Conservation (phyloP, 2,329 filamentous ascomycete species). For the Juglanconis oblonga region DNA sequence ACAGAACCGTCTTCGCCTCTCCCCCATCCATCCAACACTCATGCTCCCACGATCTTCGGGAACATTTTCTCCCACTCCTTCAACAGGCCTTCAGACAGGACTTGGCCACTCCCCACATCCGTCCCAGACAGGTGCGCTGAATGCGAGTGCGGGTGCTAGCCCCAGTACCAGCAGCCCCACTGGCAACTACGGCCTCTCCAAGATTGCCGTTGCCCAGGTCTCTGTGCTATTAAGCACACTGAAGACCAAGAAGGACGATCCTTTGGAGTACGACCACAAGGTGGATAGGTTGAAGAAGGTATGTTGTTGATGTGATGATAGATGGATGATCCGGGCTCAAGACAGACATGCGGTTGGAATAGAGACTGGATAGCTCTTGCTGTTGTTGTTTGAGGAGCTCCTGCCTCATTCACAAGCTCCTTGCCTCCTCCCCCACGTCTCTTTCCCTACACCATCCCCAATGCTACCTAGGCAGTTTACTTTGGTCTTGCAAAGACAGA, state of each 20-base stretch:
- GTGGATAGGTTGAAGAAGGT: constrained; percentile 91
- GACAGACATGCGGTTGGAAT: background rate
- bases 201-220: constrained; percentile 93
- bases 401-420: background rate
- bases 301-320: constrained; percentile 29
- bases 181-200: constrained; percentile 69
- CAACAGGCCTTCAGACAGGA: constrained; percentile 56
- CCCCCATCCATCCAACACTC: constrained; percentile 29
- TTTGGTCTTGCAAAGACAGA: no score
- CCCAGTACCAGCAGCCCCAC: constrained; percentile 62
- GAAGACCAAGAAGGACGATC: constrained; percentile 85
- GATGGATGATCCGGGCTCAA: background rate
- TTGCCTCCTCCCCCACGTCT: background rate
- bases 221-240: constrained; percentile 91
- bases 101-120: constrained; percentile 54
- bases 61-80: constrained; percentile 63
- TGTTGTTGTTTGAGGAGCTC: background rate
- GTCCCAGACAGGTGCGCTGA: constrained; percentile 52
- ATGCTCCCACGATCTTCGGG: constrained; percentile 60
- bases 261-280: constrained; percentile 88
- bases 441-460: background rate
- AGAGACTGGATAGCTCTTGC: background rate
- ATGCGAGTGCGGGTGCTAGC: constrained; percentile 54
- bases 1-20: constrained; percentile 27
- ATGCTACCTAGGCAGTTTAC: background rate